Percentiles rank a stretch among this genome's conserved stretches.
These are phyloP conservation scores for Tilletia setariae DNA, from an alignment of 1,284 basidiomycete species.

Conservation along the genomic window DNA sequence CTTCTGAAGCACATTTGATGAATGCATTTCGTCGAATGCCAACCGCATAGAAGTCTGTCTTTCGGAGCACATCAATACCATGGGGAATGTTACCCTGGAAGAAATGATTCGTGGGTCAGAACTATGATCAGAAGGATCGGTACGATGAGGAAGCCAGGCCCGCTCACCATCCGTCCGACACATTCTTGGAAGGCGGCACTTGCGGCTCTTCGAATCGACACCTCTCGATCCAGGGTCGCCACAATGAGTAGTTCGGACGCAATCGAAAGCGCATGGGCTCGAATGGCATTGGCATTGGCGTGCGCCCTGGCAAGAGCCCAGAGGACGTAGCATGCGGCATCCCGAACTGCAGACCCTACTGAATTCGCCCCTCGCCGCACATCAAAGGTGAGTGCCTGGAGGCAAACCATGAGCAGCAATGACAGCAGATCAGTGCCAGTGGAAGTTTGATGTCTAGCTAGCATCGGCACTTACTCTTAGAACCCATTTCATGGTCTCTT, in stretches of 20 bases:
- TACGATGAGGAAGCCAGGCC: neutral
- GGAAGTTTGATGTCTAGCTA: too few species aligned
- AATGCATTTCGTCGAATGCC: conserved; percentile 81
- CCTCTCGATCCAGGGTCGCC: conserved; percentile 84
- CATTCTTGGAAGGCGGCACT: conserved; percentile 97
- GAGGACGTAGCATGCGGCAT: conserved; percentile 87
- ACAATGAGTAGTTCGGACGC: conserved; percentile 72
- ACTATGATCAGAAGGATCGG: neutral
- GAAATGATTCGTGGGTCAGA: neutral
- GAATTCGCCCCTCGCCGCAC: conserved; percentile 85
- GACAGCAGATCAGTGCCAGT: neutral
- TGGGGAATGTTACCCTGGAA: conserved; percentile 72
- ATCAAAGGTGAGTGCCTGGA: conserved; percentile 84
- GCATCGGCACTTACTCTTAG: neutral
- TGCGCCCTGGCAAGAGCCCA: conserved; percentile 80
- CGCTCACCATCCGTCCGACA: conserved; percentile 70
- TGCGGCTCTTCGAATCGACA: conserved; percentile 90
- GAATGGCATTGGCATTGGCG: conserved; percentile 60
- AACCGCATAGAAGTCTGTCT: conserved; percentile 92
- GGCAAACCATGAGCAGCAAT: too few species aligned
- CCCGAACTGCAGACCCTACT: conserved; percentile 88
- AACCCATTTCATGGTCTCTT: conserved; percentile 20
- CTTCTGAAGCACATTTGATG: conserved; percentile 73
- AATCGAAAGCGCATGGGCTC: conserved; percentile 61
- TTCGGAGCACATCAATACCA: conserved; percentile 85